These are phyloP conservation scores for Wickerhamiella parazyma DNA, from an alignment of 805 yeast species.

Conservation along the genomic window DNA sequence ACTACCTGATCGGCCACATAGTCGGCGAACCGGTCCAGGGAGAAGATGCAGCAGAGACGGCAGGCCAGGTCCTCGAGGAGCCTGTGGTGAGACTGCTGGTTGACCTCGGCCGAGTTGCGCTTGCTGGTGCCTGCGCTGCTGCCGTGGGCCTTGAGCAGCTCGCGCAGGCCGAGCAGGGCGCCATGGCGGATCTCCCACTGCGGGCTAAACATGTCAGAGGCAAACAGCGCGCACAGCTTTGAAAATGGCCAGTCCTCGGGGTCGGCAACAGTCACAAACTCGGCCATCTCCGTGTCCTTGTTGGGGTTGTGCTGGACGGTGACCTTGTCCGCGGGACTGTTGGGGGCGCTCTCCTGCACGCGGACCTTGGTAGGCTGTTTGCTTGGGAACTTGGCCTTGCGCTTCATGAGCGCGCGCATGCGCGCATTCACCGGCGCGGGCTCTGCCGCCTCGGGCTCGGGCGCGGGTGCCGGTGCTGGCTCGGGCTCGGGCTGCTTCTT, in stretches of 20 bases:
- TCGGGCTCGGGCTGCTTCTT: constrained; percentile 10
- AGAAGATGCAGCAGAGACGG: constrained; percentile 70
- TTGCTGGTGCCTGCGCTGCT: constrained; percentile 69
- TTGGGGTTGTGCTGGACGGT: constrained; percentile 62
- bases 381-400: constrained; percentile 56
- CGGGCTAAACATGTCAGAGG: constrained; percentile 69
- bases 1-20: constrained; percentile 95
- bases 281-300: constrained; percentile 42
- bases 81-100: constrained; percentile 46
- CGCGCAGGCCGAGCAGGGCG: constrained; percentile 83
- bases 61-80: constrained; percentile 83
- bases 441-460: constrained; percentile 14
- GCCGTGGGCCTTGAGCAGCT: constrained; percentile 71
- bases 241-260: constrained; percentile 85
- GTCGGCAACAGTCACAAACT: constrained; percentile 55
- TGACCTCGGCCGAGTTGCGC: constrained; percentile 47
- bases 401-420: constrained; percentile 84
- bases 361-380: constrained; percentile 26
- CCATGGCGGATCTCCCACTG: constrained; percentile 96
- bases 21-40: constrained; percentile 92
- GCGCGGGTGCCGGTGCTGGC: constrained; percentile 8
- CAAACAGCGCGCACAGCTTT: constrained; percentile 72
- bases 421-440: constrained; percentile 39
- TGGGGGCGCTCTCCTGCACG: constrained; percentile 21
- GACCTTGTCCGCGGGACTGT: constrained; percentile 54